These are phyloP conservation scores for Pythium pyrilobum DNA, from an alignment of 352 stramenopile species.

Conservation along the genomic window DNA sequence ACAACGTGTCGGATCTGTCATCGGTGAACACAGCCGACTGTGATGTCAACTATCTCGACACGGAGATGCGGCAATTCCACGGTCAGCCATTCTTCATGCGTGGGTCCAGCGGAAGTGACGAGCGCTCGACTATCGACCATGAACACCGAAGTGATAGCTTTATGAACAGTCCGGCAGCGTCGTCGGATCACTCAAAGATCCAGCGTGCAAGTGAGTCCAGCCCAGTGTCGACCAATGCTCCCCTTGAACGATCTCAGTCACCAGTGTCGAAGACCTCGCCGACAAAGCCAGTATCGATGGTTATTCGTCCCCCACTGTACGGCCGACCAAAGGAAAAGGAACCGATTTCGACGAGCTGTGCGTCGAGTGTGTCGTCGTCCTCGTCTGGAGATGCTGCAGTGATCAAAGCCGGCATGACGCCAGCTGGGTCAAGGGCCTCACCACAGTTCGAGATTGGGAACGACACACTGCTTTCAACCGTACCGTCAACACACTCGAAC, in stretches of 20 bases:
- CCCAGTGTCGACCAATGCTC: not conserved
- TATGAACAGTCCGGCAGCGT: not conserved
- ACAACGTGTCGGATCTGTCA: constrained; percentile 27
- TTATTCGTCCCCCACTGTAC: constrained; percentile 15
- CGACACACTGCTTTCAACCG: constrained; percentile 7
- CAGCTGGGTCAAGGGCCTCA: not conserved
- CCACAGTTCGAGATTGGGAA: constrained; percentile 7
- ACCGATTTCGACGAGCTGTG: not conserved
- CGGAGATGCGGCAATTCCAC: constrained; percentile 71
- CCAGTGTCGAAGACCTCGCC: constrained; percentile 9
- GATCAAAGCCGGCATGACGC: constrained; percentile 1
- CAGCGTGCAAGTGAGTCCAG: too few species aligned
- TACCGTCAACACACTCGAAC: constrained; percentile 10
- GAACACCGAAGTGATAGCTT: not conserved
- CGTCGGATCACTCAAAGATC: not conserved
- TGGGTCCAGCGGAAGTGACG: not conserved
- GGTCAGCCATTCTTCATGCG: constrained; percentile 34
- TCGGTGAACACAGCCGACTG: constrained; percentile 46
- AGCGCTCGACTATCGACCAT: constrained; percentile 15
- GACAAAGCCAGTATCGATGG: constrained; percentile 3
- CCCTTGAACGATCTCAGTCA: not conserved
- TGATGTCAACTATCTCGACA: constrained; percentile 56
- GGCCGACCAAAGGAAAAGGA: constrained; percentile 13
- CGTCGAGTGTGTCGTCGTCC: not conserved
- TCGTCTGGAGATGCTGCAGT: not conserved